A percentile compares a stretch with the other conserved stretches of the same genome.
phyloP scores from a whole-genome alignment of 23 red algal genomes.

The Cyanidiococcus yangmingshanensis region DNA sequence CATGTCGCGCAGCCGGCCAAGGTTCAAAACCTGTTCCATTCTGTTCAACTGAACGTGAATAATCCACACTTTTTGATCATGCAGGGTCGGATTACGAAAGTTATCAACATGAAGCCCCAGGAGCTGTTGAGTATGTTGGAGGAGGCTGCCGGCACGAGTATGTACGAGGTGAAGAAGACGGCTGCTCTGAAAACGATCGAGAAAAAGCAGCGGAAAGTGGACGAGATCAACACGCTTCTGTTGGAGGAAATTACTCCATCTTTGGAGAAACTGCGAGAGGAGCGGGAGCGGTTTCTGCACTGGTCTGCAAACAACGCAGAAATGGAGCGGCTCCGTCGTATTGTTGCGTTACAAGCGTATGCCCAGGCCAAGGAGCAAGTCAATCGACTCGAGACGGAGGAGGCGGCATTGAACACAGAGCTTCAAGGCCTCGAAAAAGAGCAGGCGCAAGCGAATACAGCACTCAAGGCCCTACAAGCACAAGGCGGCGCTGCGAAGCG shows the following conservation, averaged over 20 bases:
- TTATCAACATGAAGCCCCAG: constrained; percentile 93
- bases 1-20: constrained; percentile 69
- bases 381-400: constrained; percentile 24
- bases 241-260: constrained; percentile 71
- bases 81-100: constrained; percentile 98
- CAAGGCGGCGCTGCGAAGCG: background rate
- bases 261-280: constrained; percentile 56
- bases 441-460: background rate
- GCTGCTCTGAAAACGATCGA: constrained; percentile 77
- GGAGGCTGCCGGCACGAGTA: constrained; percentile 92
- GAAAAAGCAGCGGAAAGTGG: constrained; percentile 89
- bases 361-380: constrained; percentile 26
- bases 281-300: constrained; percentile 70
- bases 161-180: constrained; percentile 98
- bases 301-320: constrained; percentile 66
- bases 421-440: constrained; percentile 15
- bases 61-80: constrained; percentile 99
- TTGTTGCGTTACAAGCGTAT: constrained; percentile 35
- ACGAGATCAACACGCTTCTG: constrained; percentile 90
- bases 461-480: background rate
- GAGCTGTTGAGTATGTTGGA: constrained; percentile 89
- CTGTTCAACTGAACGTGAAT: constrained; percentile 96
- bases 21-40: constrained; percentile 92
- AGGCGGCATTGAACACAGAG: constrained; percentile 23
- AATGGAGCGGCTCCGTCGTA: constrained; percentile 45